Evolutionary conservation across 2,329 filamentous ascomycete species (phyloP), one percentile per base, ranked within the genome.

Genomic region (Fusarium vanettenii): DNA sequence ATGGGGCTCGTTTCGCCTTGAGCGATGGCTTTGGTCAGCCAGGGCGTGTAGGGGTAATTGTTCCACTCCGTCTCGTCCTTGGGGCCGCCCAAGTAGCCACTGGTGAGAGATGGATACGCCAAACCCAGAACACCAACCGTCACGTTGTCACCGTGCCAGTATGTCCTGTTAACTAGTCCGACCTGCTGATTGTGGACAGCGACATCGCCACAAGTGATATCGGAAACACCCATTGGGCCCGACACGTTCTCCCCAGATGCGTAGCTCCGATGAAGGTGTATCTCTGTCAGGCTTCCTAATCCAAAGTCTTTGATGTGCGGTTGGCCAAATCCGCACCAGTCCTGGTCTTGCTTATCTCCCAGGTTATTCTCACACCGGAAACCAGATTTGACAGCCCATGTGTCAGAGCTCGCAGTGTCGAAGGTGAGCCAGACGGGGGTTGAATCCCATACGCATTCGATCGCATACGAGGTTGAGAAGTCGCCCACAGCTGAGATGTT

Each of bases 381-480:
- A 33, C 82, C 81, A 1, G 76, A 77, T 13, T 81, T 80, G 37
- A 83, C 83, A 2, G 84, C 82, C 87, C 87, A 89, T 1, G 87
- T 89, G 70, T 89, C 87, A 25, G 87, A 84, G 75, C 86, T 88
- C 27, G 86, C 87, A 0, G 87, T 88, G 73, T 89, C 87, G 56
- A 89, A 81, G 14, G 88, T 75, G 31, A 89, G 76, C 80, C 82
- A 84, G 33, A 85, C 74, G 0, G 81, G 80, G 9, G 78, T 78
- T 18, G 79, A 80, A 39, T 85, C 84, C 84, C 84, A 86, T 5
- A 65, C 74, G 55, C 84, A 85, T 56, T 84, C 78, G 50, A 86
- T 79, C 64, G 82, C 84, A 61, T 86, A 86, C 61, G 85, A 84
- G 3, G 84, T 86, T 7, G 84, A 85, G 59, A 81, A 84, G 14